Conservation (phyloP, 2,329 filamentous ascomycete genomes). For the Fusarium proliferatum region DNA sequence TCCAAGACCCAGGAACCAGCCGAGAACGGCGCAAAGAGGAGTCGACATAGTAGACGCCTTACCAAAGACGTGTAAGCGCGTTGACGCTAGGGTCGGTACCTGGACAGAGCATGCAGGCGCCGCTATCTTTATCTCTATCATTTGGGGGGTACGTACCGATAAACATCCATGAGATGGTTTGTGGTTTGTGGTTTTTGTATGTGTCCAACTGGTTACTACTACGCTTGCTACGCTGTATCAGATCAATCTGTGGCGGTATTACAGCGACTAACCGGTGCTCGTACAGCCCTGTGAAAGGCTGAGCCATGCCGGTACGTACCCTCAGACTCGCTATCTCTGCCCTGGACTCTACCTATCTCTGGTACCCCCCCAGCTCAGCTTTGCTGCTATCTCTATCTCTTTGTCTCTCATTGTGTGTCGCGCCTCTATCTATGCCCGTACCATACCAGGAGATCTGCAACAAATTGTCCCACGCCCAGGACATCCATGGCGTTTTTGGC, state of each 20-base stretch:
- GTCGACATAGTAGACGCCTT: conserved; percentile 25
- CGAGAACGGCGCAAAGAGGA: conserved; percentile 35
- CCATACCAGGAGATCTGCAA: conserved; percentile 27
- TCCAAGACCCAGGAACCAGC: conserved; percentile 36
- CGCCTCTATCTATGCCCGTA: conserved; percentile 27
- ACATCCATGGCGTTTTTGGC: conserved; percentile 29
- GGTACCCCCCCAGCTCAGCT: background rate
- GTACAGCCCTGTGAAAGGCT: conserved; percentile 31
- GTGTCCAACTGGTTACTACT: conserved; percentile 43
- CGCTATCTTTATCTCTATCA: conserved; percentile 42
- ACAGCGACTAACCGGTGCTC: conserved; percentile 17
- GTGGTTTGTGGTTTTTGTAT: conserved; percentile 33
- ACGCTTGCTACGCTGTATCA: conserved; percentile 10
- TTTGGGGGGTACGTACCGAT: conserved; percentile 39
- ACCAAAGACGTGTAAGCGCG: conserved; percentile 17
- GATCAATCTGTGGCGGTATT: conserved; percentile 26
- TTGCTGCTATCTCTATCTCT: conserved; percentile 25
- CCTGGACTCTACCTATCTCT: conserved; percentile 24
- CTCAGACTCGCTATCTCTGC: conserved; percentile 19
- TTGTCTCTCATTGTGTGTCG: conserved; percentile 17
- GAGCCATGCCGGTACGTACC: conserved; percentile 10
- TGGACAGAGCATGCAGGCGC: conserved; percentile 20
- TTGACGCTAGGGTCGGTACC: conserved; percentile 29
- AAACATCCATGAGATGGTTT: conserved; percentile 32
- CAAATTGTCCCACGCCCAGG: conserved; percentile 26